These are phyloP conservation scores for Reutealis trisperma DNA, from an alignment of 345 rosid species.

Conservation along the genomic window DNA sequence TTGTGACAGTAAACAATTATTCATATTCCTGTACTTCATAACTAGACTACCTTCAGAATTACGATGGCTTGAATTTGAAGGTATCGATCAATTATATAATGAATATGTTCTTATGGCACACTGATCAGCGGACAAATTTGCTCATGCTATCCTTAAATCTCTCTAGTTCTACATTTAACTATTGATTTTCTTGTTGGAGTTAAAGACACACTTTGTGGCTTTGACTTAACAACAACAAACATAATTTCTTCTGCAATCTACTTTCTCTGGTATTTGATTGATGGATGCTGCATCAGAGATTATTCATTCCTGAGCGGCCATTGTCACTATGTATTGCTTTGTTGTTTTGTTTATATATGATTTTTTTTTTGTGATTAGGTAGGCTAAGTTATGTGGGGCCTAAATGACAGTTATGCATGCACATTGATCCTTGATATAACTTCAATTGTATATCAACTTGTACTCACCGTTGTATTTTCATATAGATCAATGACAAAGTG, in stretches of 20 bases:
- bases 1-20: not conserved
- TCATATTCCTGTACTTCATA: not conserved
- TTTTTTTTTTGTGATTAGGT: not conserved
- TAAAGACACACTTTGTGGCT: not conserved
- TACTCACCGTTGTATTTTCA: slow-evolving; percentile 16
- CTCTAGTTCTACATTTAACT: not conserved
- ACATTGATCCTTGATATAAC: slow-evolving; percentile 1
- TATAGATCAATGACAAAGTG: slow-evolving; percentile 67
- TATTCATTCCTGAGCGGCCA: not conserved
- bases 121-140: not conserved
- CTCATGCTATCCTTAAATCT: not conserved
- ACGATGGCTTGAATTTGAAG: not conserved
- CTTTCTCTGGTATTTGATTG: not conserved
- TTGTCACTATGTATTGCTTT: not conserved
- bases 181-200: not conserved
- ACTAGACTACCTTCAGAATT: not conserved
- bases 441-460: not conserved
- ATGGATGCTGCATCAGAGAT: not conserved
- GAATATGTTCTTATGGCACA: not conserved
- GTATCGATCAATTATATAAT: not conserved
- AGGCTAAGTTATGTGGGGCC: not conserved
- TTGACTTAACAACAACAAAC: not conserved
- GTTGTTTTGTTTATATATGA: not conserved
- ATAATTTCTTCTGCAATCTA: not conserved
- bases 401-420: not conserved